Evolutionary conservation across 768 basidiomycete genomes (phyloP), one percentile per base, ranked within the genome.

Genomic region (Cystobasidium ongulense): DNA sequence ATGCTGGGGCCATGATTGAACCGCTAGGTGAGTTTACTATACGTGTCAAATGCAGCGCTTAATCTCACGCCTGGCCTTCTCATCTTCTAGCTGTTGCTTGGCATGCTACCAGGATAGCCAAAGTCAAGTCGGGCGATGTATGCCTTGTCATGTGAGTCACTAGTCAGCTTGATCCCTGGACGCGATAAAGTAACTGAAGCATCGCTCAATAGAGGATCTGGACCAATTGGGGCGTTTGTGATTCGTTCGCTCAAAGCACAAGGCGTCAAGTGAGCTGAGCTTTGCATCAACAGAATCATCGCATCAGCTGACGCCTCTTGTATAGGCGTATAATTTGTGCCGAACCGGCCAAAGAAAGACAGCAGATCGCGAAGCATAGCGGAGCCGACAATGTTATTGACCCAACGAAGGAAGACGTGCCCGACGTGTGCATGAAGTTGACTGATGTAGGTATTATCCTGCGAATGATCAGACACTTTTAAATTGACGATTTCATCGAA

Each of bases 61-160:
- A n/a, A n/a, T n/a, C n/a, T n/a, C 18, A 18, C 18, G 39, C 7
- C 39, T 41, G 39, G 18, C 39, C 7, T 41, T 41, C 84, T 18
- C 84, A 84, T 76, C 84, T 84, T 1, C 79, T 84, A 15, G 81
- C 84, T 2, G 84, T 85, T 1, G 84, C 82, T 0, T 85, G 82
- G 81, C 82, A 84, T 67, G 83, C 83, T 4, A 82, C 84, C 18
- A 84, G 84, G 74, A 79, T 80, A 43, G 82, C 83, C 0, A 80
- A 80, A 0, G 83, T 83, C 74, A 79, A 80, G 64, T 65, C 75
- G 29, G 83, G 84, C 0, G 77, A 83, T 61, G 82, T 77, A 17
- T 84, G 79, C 25, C 81, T 85, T 35, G 78, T 85, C 7, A 74
- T 64, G 74, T 82, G 13, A 84, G 84, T 84, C 72, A 35, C 82